Evolutionary conservation across 2,329 filamentous ascomycete species (phyloP).

Genomic region (Xylariaceae sp.): DNA sequence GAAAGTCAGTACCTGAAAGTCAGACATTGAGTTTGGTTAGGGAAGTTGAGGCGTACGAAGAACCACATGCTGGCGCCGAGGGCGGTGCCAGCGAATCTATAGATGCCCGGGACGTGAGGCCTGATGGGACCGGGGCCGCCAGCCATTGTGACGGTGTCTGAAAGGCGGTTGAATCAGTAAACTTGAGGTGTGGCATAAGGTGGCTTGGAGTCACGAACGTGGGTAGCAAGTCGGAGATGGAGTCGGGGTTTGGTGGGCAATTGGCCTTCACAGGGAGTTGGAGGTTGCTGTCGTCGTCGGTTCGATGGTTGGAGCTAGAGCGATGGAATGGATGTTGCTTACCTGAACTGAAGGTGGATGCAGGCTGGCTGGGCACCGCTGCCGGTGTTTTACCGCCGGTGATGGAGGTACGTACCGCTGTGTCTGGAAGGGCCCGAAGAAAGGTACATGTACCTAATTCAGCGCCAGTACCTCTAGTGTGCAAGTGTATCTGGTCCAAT

Average conservation of each 20-base stretch:
- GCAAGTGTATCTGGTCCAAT: no score
- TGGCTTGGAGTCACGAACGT: background rate
- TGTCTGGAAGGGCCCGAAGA: no score
- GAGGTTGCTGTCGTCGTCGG: slow-evolving; percentile 2
- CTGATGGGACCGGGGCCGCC: slow-evolving; percentile 25
- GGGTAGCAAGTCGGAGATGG: background rate
- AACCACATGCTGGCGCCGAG: slow-evolving; percentile 99
- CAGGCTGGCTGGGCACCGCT: no score
- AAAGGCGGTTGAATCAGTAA: background rate
- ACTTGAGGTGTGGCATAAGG: background rate
- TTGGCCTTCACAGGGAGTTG: slow-evolving; percentile 1
- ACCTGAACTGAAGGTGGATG: background rate
- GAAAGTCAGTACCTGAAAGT: slow-evolving; percentile 9
- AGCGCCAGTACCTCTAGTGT: no score
- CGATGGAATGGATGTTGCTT: background rate
- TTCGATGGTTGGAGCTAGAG: slow-evolving; percentile 1
- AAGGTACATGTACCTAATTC: no score
- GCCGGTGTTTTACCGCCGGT: slow-evolving; percentile 2
- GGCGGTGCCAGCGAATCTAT: slow-evolving; percentile 81
- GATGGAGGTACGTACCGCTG: no score
- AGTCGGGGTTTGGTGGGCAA: background rate
- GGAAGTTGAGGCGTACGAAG: slow-evolving; percentile 61
- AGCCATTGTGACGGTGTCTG: slow-evolving; percentile 32
- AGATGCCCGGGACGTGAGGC: slow-evolving; percentile 57
- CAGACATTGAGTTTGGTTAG: background rate